Percentiles rank a stretch among this genome's conserved stretches.
Conservation (phyloP, 23 red algal genomes). For the Gracilaria vermiculophylla region DNA sequence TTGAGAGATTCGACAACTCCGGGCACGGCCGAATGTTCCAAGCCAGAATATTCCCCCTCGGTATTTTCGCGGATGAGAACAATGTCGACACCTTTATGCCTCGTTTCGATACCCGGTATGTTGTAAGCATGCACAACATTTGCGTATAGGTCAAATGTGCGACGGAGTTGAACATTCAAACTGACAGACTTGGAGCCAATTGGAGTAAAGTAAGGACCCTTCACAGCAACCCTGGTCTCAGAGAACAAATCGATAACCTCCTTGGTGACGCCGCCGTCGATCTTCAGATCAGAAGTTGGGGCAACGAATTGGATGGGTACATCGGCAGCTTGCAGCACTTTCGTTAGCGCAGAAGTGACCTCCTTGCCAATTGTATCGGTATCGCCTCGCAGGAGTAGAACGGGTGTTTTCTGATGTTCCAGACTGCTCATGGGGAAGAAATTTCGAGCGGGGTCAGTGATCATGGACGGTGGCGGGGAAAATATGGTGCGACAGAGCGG, state of each 20-base stretch:
- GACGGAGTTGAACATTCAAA: slow-evolving; percentile 88
- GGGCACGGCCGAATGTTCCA: slow-evolving; percentile 89
- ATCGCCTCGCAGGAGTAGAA: slow-evolving; percentile 81
- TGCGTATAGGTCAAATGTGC: slow-evolving; percentile 84
- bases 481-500: background rate
- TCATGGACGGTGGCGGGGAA: background rate
- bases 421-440: slow-evolving; percentile 43
- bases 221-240: slow-evolving; percentile 84
- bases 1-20: slow-evolving; percentile 97
- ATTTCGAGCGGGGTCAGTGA: slow-evolving; percentile 45
- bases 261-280: slow-evolving; percentile 76
- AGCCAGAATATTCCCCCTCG: slow-evolving; percentile 96
- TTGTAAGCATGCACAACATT: slow-evolving; percentile 93
- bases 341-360: slow-evolving; percentile 53
- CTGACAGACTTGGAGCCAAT: slow-evolving; percentile 48
- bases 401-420: slow-evolving; percentile 8
- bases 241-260: slow-evolving; percentile 74
- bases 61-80: slow-evolving; percentile 99
- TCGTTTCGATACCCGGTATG: slow-evolving; percentile 86
- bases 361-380: slow-evolving; percentile 91
- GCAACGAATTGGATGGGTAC: slow-evolving; percentile 85
- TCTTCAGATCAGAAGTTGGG: slow-evolving; percentile 43
- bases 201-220: slow-evolving; percentile 92
- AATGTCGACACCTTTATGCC: slow-evolving; percentile 80
- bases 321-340: slow-evolving; percentile 83